Evolutionary conservation across 805 yeast genomes (phyloP), one percentile per base, ranked within the genome.

Genomic region (Sporopachydermia lactativora): DNA sequence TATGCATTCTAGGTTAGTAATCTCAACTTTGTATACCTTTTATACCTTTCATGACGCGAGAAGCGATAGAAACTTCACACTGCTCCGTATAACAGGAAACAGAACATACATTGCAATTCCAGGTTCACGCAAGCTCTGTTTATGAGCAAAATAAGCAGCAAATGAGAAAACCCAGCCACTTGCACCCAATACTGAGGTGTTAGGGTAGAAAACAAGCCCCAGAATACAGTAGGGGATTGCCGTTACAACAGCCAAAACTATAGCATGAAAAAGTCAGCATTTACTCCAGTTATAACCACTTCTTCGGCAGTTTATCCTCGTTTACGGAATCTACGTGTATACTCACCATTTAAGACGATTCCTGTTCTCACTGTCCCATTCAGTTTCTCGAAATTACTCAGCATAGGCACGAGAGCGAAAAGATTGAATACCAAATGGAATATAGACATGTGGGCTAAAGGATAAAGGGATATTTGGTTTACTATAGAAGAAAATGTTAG

Each of bases 291-390:
- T 24, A 24, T 8, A 8, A 8, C n/a, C 31, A 24, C 8, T 24
- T 8, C 8, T 24, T 8, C 31, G n/a, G 8, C 31, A 8, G 17
- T 13, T 36, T 5, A 15, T 6, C 5, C 18, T 6, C n/a, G 13
- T 8, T 6, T 17, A 17, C 5, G 11, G 16, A 8, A 36, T 6
- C 18, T 13, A 36, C 3, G 13, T 4, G 5, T 5, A 3, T 4
- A 36, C 17, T 6, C 8, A 48, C 53, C 52, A 54, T 84, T 85
- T 42, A 86, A 62, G 13, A 85, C 77, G 37, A 86, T 65, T 3
- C 94, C 95, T 3, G 95, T 81, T 57, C 83, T 74, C 2, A 85
- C 80, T 0, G 96, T 84, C 4, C 96, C 96, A 51, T 83, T 79
- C 16, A 59, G 54, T 42, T 67, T 61, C 62, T 85, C 96, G 57